These are phyloP conservation scores for Termitomyces sp. DNA, from an alignment of 768 basidiomycete genomes.

Conservation along the genomic window DNA sequence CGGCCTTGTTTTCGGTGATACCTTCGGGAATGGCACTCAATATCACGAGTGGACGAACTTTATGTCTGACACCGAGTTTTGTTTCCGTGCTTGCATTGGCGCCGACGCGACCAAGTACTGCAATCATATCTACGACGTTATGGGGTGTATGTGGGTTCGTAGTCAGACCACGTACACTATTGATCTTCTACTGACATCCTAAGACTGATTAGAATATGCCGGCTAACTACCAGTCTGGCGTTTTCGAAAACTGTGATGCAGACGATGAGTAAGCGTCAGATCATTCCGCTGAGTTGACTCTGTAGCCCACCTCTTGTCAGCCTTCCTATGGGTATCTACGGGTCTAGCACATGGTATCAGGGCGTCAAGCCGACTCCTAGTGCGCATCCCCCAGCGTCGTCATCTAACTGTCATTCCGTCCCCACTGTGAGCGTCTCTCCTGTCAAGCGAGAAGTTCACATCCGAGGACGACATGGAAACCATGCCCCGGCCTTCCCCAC, in stretches of 20 bases:
- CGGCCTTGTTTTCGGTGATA: conserved; percentile 64
- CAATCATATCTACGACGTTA: conserved; percentile 76
- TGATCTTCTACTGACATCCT: background rate
- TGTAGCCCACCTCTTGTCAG: conserved; percentile 17
- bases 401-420: conserved; percentile 56
- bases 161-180: background rate
- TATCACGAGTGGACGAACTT: conserved; percentile 86
- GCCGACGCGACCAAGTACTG: conserved; percentile 54
- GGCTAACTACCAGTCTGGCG: conserved; percentile 53
- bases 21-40: conserved; percentile 47
- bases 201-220: conserved; percentile 61
- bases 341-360: conserved; percentile 67
- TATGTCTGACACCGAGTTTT: conserved; percentile 41
- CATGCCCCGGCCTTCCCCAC: background rate
- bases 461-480: background rate
- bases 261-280: conserved; percentile 43
- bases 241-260: conserved; percentile 64
- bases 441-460: background rate
- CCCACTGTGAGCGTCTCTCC: conserved; percentile 30
- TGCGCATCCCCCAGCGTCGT: conserved; percentile 54
- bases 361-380: conserved; percentile 52
- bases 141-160: conserved; percentile 53
- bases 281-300: background rate
- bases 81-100: conserved; percentile 47
- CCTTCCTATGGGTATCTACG: conserved; percentile 69